These are phyloP conservation scores for Tuber aestivum DNA, from an alignment of 495 filamentous ascomycete genomes.

Conservation along the genomic window DNA sequence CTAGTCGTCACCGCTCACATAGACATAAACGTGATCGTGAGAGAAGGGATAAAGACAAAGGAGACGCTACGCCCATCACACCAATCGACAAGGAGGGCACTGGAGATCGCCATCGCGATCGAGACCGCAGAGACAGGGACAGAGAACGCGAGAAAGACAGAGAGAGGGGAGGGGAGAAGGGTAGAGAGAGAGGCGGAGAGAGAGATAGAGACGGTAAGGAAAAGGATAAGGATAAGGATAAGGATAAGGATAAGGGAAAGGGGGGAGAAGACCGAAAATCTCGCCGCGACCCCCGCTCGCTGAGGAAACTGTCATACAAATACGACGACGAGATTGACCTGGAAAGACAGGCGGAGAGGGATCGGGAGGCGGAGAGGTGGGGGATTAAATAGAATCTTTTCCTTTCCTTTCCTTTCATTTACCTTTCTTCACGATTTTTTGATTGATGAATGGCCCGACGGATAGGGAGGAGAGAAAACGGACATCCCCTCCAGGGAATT, in stretches of 20 bases:
- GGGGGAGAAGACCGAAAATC: slow-evolving; percentile 30
- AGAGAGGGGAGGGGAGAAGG: slow-evolving; percentile 19
- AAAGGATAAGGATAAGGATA: slow-evolving; percentile 28
- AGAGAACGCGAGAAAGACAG: slow-evolving; percentile 23
- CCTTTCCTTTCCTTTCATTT: background rate
- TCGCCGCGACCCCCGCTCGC: slow-evolving; percentile 30
- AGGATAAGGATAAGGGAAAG: slow-evolving; percentile 22
- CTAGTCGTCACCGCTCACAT: slow-evolving; percentile 35
- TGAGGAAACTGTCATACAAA: slow-evolving; percentile 39
- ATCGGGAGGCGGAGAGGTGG: slow-evolving; percentile 42
- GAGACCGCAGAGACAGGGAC: slow-evolving; percentile 18
- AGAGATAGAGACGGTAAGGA: slow-evolving; percentile 14
- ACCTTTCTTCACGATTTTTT: background rate
- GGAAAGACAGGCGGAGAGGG: slow-evolving; percentile 41
- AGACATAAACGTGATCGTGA: slow-evolving; percentile 34
- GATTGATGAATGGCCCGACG: background rate
- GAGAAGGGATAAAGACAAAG: slow-evolving; percentile 31
- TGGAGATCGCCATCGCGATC: background rate
- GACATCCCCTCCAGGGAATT: background rate
- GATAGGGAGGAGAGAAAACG: slow-evolving; percentile 12
- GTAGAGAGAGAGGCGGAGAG: slow-evolving; percentile 27
- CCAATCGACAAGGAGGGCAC: slow-evolving; percentile 5
- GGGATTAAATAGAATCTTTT: slow-evolving; percentile 16
- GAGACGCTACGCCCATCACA: slow-evolving; percentile 26
- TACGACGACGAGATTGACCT: slow-evolving; percentile 42